Base-by-base conservation (phyloP, 176 grass and related monocot species). In the Musa beccarii region DNA sequence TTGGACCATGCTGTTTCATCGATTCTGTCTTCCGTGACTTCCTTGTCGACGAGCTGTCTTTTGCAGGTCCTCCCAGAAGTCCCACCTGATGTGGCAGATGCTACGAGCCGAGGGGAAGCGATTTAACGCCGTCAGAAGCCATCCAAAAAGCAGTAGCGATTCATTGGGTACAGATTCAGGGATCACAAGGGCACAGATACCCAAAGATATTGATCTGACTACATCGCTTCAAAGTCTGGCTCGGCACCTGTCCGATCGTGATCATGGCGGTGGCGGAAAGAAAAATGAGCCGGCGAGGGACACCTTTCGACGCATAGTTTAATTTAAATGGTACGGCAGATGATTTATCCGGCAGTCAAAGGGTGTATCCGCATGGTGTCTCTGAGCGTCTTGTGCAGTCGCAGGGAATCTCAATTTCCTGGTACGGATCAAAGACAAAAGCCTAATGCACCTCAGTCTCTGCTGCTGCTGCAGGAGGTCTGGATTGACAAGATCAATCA, bases 81-180 rank as follows among this genome's bases (percentile, higher is more conserved):
- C 79, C 95, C 95, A 63, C 90, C 95, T 26, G 95, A 82, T 73
- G 94, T 93, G 95, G 95, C 88, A 50, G 90, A 93, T 89, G 90
- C 88, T 17, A 90, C 93, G 15, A 93, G 87, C 82, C 84, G 90
- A 25, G 95, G 95, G 76, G 34, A 4, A 0, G 95, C 93, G 77
- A 78, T 91, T 49, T 66, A 75, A 98, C 95, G 23, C 95, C 95
- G 49, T 93, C 88, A 86, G 95, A 98, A 72, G 84, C 86, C 68
- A 84, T 98, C 77, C 88, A 86, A 64, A 98, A 87, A 76, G 95
- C 91, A 74, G 95, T 91, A 29, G 88, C 72, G 84, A 81, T 73
- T 86, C 82, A 55, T 80, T 98, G 74, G 95, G 95, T 77, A 82
- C 82, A 2, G 90, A 98, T 73, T 87, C 88, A 1, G 81, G 85